Conservation (phyloP, 306 rosid genomes). For the Inga leiocalycina region DNA sequence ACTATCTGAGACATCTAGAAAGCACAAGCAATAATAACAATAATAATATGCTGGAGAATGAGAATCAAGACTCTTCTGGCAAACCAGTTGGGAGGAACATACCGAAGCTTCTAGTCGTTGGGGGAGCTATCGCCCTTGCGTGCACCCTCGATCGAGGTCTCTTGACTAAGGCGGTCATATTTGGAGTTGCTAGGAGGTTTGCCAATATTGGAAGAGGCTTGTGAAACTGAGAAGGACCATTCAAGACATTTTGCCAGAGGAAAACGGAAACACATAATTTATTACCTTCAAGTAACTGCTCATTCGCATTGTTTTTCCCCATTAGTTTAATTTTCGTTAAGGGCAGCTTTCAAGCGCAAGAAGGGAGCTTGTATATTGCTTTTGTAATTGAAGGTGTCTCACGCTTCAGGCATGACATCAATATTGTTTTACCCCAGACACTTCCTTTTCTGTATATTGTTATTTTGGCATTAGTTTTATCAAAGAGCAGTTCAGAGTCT, state of each 20-base stretch:
- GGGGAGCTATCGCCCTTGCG: conserved; percentile 86
- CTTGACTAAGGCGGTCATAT: conserved; percentile 83
- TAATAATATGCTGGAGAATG: conserved; percentile 43
- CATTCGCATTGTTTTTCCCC: conserved; percentile 39
- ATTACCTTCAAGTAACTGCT: conserved; percentile 30
- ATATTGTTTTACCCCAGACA: neutral
- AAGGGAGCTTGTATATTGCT: conserved; percentile 38
- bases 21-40: conserved; percentile 26
- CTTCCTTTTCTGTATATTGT: neutral
- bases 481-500: neutral
- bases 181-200: conserved; percentile 90
- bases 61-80: conserved; percentile 44
- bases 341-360: conserved; percentile 42
- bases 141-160: conserved; percentile 87
- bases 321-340: conserved; percentile 40
- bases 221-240: conserved; percentile 45
- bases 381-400: conserved; percentile 31
- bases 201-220: conserved; percentile 78
- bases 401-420: conserved; percentile 42
- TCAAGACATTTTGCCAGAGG: conserved; percentile 31
- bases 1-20: conserved; percentile 63
- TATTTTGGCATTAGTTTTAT: neutral
- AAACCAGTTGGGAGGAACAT: conserved; percentile 66
- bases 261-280: conserved; percentile 26
- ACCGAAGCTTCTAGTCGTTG: conserved; percentile 72